phyloP scores from a whole-genome alignment of 2,329 filamentous ascomycete genomes.

The Lecanicillium sp. region DNA sequence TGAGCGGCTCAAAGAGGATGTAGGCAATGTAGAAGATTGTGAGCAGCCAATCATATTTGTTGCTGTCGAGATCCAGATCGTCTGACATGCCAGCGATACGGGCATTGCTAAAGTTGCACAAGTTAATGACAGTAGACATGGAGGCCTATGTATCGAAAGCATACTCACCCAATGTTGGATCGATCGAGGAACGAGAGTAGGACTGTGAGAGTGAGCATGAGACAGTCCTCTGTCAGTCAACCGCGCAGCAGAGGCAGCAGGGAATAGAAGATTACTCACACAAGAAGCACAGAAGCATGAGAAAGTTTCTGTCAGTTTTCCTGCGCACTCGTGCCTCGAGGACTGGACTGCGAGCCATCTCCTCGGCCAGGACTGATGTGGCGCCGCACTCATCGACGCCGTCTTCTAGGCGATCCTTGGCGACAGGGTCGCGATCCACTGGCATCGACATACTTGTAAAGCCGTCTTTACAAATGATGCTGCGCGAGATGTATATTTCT shows the following conservation, averaged over 20 bases:
- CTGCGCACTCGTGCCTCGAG: too few species aligned
- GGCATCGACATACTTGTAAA: too few species aligned
- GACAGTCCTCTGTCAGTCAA: background rate
- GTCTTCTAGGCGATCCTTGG: too few species aligned
- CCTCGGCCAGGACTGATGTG: too few species aligned
- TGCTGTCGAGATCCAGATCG: constrained; percentile 12
- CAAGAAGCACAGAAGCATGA: constrained; percentile 5
- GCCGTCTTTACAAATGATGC: too few species aligned
- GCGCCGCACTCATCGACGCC: too few species aligned
- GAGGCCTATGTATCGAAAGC: background rate
- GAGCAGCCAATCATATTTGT: constrained; percentile 17
- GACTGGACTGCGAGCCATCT: too few species aligned
- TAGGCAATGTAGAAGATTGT: constrained; percentile 19
- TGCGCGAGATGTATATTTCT: too few species aligned
- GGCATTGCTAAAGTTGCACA: constrained; percentile 11
- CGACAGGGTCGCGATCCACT: too few species aligned
- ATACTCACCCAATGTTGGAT: constrained; percentile 7
- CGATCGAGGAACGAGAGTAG: constrained; percentile 7
- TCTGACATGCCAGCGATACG: constrained; percentile 15
- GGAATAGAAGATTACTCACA: background rate
- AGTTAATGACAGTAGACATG: background rate
- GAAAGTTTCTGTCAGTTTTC: constrained; percentile 5
- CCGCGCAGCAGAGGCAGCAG: rapidly evolving
- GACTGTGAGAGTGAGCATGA: background rate
- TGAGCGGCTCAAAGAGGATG: constrained; percentile 15